Percentiles rank a stretch among this genome's conserved stretches.
phyloP scores from a whole-genome alignment of 1,139 yeast genomes.

The Saccharomyces hybrid region DNA sequence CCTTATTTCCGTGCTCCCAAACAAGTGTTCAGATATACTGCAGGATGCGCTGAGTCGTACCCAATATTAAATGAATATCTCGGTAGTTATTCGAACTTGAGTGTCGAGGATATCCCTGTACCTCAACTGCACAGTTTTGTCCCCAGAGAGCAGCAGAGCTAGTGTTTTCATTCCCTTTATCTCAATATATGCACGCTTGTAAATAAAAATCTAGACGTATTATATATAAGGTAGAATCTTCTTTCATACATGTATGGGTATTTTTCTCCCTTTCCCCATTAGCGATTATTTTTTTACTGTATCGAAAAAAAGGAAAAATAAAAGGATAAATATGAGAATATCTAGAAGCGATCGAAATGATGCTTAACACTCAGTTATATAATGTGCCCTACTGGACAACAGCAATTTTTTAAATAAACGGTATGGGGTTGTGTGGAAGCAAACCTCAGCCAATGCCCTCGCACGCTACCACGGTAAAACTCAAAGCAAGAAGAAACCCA shows the following conservation, averaged over 20 bases:
- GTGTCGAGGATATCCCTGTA: slow-evolving; percentile 30
- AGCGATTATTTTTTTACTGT: neutral
- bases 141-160: neutral
- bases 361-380: neutral
- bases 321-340: neutral
- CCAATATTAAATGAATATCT: slow-evolving; percentile 11
- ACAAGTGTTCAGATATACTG: slow-evolving; percentile 35
- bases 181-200: neutral
- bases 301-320: neutral
- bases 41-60: slow-evolving; percentile 33
- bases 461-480: neutral
- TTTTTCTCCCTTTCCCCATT: neutral
- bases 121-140: slow-evolving; percentile 29
- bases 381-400: neutral
- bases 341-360: neutral
- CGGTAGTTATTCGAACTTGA: slow-evolving; percentile 17
- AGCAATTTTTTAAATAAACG: slow-evolving; percentile 9
- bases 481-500: neutral
- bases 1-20: slow-evolving; percentile 38
- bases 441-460: slow-evolving; percentile 9
- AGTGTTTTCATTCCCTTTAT: neutral
- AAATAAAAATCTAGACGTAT: neutral
- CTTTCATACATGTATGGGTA: neutral
- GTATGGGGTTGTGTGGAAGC: slow-evolving; percentile 27
- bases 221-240: neutral